phyloP scores from a whole-genome alignment of 1,284 basidiomycete genomes.

The Neonothopanus nambi region DNA sequence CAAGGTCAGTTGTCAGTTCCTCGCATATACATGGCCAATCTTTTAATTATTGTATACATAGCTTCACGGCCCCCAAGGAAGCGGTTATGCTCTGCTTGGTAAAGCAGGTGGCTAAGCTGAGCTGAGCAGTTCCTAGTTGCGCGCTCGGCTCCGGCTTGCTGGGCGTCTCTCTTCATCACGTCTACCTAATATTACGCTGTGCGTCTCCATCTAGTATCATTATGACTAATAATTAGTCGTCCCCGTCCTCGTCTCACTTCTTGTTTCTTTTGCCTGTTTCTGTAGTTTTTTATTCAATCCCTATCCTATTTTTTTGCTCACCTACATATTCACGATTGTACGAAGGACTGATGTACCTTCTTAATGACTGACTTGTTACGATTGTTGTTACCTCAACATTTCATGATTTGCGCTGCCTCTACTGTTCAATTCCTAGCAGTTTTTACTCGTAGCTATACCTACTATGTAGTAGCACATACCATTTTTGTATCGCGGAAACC shows the following conservation, averaged over 20 bases:
- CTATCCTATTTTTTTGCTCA: not conserved
- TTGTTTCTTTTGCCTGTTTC: not conserved
- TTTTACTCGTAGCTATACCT: too few relatives aligned
- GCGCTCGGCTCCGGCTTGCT: not conserved
- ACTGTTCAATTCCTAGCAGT: too few relatives aligned
- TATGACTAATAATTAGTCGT: slow-evolving; percentile 5
- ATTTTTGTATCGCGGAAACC: too few relatives aligned
- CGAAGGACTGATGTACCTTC: too few relatives aligned
- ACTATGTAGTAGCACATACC: too few relatives aligned
- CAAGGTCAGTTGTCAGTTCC: slow-evolving; percentile 50
- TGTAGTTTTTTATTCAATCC: not conserved
- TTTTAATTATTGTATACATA: slow-evolving; percentile 26
- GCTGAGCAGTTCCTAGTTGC: not conserved
- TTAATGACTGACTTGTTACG: too few relatives aligned
- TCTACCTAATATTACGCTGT: not conserved
- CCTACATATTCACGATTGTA: not conserved
- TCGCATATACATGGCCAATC: not conserved
- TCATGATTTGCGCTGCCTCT: too few relatives aligned
- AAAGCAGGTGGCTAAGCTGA: slow-evolving; percentile 37
- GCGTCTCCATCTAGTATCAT: not conserved
- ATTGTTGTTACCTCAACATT: too few relatives aligned
- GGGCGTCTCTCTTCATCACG: not conserved
- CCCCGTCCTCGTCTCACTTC: not conserved
- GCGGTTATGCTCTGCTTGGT: slow-evolving; percentile 72
- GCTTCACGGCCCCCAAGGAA: slow-evolving; percentile 71